These are phyloP conservation scores for Ophiocordyceps camponoti-leonardi DNA, from an alignment of 2,329 filamentous ascomycete genomes.

Conservation along the genomic window DNA sequence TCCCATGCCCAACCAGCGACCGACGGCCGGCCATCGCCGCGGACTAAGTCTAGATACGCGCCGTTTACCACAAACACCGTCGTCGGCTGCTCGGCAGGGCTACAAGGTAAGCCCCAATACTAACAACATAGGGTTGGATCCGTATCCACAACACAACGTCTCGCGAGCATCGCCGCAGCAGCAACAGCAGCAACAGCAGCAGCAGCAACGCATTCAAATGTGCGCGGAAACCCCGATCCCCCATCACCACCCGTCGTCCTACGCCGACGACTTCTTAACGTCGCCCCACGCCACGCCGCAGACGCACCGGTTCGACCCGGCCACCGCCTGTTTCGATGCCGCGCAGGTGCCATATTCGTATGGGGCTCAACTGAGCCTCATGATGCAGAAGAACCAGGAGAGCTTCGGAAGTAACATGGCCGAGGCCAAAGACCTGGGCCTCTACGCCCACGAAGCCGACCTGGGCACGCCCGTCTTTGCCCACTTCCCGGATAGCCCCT, in stretches of 20 bases:
- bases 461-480: constrained; percentile 33
- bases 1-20: constrained; percentile 37
- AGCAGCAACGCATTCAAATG: constrained; percentile 65
- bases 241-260: constrained; percentile 12
- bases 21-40: constrained; percentile 47
- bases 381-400: constrained; percentile 30
- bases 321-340: constrained; percentile 22
- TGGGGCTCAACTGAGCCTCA: constrained; percentile 22
- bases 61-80: constrained; percentile 28
- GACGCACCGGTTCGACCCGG: constrained; percentile 31
- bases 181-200: constrained; percentile 88
- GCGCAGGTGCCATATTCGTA: constrained; percentile 28
- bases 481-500: constrained; percentile 29
- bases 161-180: constrained; percentile 86
- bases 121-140: constrained; percentile 39
- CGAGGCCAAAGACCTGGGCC: constrained; percentile 29
- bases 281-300: constrained; percentile 39
- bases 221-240: constrained; percentile 44
- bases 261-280: constrained; percentile 37
- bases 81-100: constrained; percentile 14
- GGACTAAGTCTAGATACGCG: constrained; percentile 71
- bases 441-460: constrained; percentile 27
- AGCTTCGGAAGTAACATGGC: constrained; percentile 23
- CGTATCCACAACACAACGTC: constrained; percentile 47
- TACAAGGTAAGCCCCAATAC: constrained; percentile 32